A percentile compares a stretch with the other conserved stretches of the same genome.
These are phyloP conservation scores for Capsella bursapastoris DNA, from an alignment of 345 rosid species.

Conservation along the genomic window DNA sequence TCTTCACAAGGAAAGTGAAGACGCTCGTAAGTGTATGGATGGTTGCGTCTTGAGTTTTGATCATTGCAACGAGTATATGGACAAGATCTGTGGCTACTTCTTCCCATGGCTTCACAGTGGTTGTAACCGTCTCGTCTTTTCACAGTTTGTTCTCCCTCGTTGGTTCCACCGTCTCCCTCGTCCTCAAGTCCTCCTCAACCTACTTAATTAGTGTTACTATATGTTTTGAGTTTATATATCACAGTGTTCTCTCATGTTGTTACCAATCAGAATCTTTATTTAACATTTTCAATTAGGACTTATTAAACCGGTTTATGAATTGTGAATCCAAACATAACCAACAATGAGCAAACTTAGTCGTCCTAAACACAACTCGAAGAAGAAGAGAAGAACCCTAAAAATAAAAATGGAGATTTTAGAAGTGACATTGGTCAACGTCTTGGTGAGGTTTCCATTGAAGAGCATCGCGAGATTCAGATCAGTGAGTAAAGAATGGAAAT, in stretches of 20 bases:
- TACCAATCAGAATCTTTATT: too few relatives aligned
- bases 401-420: slow-evolving; percentile 15
- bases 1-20: slow-evolving; percentile 1
- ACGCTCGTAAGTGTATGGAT: slow-evolving; percentile 20
- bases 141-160: slow-evolving; percentile 36
- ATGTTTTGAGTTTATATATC: too few relatives aligned
- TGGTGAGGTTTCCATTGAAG: slow-evolving; percentile 4
- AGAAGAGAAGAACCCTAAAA: slow-evolving; percentile 2
- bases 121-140: slow-evolving; percentile 22
- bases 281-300: too few relatives aligned
- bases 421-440: neutral
- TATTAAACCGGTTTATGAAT: too few relatives aligned
- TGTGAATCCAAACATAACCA: too few relatives aligned
- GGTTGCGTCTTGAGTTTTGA: neutral
- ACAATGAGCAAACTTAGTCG: too few relatives aligned
- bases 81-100: neutral
- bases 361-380: neutral
- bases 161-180: slow-evolving; percentile 7
- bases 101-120: neutral
- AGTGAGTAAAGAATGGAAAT: slow-evolving; percentile 25
- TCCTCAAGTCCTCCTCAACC: slow-evolving; percentile 3
- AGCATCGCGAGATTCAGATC: slow-evolving; percentile 22
- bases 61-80: slow-evolving; percentile 4
- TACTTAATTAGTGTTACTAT: neutral
- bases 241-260: too few relatives aligned